Evolutionary conservation across 768 basidiomycete genomes (phyloP), one percentile per base, ranked within the genome.

Genomic region (Suillus occidentalis): DNA sequence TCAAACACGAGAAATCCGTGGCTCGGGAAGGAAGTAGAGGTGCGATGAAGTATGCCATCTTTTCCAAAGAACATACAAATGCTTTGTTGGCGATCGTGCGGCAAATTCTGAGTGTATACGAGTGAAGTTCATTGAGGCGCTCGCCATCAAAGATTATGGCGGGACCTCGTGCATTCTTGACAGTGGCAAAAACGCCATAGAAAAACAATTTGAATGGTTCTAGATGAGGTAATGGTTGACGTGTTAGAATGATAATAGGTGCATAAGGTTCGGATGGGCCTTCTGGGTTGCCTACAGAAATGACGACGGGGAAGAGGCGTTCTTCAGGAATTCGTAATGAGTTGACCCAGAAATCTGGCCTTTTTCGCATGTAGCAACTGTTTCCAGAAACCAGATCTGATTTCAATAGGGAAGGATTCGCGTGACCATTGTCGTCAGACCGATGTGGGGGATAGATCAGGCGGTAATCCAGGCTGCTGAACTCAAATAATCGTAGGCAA

Each of bases 1-100:
- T 28, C 16, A 18, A 40, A 20, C 6, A 42, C 31, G 50, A 40
- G 12, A 66, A 25, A 64, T 75, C 65, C 57, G 66, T 40, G 18
- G 66, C 69, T 47, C 40, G n/a, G 76, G 76, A 34, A 73, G 74
- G 52, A 69, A 61, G 68, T 45, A 94, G 78, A 7, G 93, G 91
- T 13, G 88, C 87, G 67, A 92, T 77, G 69, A 92, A 86, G 70
- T 88, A 93, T 18, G 82, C 73, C 79, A 88, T 85, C 20, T 84
- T 75, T 50, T 86, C 82, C 58, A 80, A 61, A 9, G 80, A 60
- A 73, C 88, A 88, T n/a, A 77, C 75, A 40, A 90, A 80, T 1
- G 88, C 82, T 71, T 92, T 94, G 76, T 92, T 93, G 68, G 83
- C 77, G 13, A 90, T 76, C 9, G 85, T 77, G 60, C 89, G 85